A percentile compares a stretch with the other conserved stretches of the same genome.
These are phyloP conservation scores for Ceratonia siliqua DNA, from an alignment of 306 rosid genomes.

Conservation along the genomic window DNA sequence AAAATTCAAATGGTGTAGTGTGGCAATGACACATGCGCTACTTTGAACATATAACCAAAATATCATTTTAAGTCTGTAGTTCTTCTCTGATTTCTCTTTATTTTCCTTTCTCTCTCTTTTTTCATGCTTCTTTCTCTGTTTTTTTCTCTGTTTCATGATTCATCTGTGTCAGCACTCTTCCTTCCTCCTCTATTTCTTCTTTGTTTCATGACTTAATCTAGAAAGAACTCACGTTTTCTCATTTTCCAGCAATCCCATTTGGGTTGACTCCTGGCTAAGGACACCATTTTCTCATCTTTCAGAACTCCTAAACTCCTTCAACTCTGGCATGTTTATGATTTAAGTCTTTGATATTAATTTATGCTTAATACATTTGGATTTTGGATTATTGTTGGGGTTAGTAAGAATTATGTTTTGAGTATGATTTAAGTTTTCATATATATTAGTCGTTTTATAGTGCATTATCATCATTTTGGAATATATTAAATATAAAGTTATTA, in stretches of 20 bases:
- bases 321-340: background rate
- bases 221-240: background rate
- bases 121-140: background rate
- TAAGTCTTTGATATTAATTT: background rate
- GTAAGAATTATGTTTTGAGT: background rate
- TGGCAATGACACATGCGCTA: background rate
- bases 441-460: background rate
- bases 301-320: background rate
- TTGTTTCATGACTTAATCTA: background rate
- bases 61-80: background rate
- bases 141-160: background rate
- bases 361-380: background rate
- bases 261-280: background rate
- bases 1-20: background rate
- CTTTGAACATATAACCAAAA: background rate
- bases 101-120: background rate
- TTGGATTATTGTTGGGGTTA: background rate
- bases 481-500: background rate
- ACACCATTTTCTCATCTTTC: background rate
- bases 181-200: background rate
- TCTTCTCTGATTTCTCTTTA: conserved; percentile 3
- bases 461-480: background rate
- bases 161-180: background rate
- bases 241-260: background rate
- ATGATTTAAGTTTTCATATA: background rate